Evolutionary conservation across 306 rosid species (phyloP), one percentile per base, ranked within the genome.

Genomic region (Psophocarpus tetragonolobus): DNA sequence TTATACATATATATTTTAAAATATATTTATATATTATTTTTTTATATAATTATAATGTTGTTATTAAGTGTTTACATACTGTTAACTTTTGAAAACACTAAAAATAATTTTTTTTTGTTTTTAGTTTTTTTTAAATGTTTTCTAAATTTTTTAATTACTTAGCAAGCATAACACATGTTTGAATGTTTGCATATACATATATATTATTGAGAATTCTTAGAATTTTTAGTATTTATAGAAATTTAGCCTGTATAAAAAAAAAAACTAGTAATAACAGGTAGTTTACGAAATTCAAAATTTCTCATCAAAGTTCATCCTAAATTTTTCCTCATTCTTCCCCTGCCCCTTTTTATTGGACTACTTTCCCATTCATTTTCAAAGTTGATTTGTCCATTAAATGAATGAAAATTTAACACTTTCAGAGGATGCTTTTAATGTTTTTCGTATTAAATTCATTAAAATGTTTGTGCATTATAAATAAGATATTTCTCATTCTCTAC

Each of bases 401-500:
- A 51, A 17, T 76, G 67, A 29, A 72, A 32, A 5, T 26, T 48
- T 42, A 13, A 30, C 18, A 57, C 45, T 26, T 63, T 8, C 41
- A 33, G 47, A 42, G 32, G 15, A 64, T 68, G 13, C 44, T 21
- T 6, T 18, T 26, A 14, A 57, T 4, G 1, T 68, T 57, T 7
- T 20, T 57, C 58, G 17, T 45, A 15, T 9, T 42, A 36, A 14
- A 24, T 73, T 50, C 6, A 29, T 38, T 3, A 35, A 17, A 13
- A 41, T 8, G 21, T 73, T 66, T 47, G 7, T 53, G 24, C 33
- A 17, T 64, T 29, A 13, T 62, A 18, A 29, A 45, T 68, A 65
- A 15, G 17, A 36, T 71, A 64, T 80, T 69, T 51, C 30, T 47
- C 61, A 15, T 72, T 33, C 64, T 80, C 65, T 67, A 77, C 33